Conservation (phyloP, 1,284 basidiomycete species). For the Ceratobasidium sp. region DNA sequence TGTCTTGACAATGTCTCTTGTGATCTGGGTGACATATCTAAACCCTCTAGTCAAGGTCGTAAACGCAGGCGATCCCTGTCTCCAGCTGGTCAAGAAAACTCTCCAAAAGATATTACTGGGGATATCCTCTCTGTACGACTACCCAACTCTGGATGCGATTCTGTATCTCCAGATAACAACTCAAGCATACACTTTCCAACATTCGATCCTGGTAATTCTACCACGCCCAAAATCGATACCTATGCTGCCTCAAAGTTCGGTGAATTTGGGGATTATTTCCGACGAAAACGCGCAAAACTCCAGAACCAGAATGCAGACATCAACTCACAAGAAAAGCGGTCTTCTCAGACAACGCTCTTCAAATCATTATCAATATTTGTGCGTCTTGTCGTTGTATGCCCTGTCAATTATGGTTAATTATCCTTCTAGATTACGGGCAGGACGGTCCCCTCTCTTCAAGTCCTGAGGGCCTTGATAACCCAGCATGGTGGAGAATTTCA, state of each 20-base stretch:
- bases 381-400: conserved; percentile 37
- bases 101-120: conserved; percentile 14
- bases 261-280: conserved; percentile 88
- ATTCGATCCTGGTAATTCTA: not conserved
- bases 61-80: conserved; percentile 34
- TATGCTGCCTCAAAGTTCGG: conserved; percentile 88
- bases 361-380: conserved; percentile 84
- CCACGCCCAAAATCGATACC: conserved; percentile 51
- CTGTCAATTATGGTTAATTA: not conserved
- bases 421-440: conserved; percentile 86
- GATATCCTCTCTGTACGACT: not conserved
- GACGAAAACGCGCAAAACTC: conserved; percentile 88
- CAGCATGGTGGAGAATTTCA: conserved; percentile 87
- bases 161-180: not conserved
- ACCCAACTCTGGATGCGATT: not conserved
- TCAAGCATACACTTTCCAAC: not conserved
- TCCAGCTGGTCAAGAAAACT: conserved; percentile 30
- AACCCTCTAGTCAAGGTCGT: conserved; percentile 27
- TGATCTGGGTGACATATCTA: not conserved
- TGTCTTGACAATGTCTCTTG: conserved; percentile 32
- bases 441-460: conserved; percentile 89
- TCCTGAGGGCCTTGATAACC: conserved; percentile 83
- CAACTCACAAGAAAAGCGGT: conserved; percentile 56
- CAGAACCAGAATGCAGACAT: conserved; percentile 85
- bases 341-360: conserved; percentile 69